phyloP scores from a whole-genome alignment of 2,329 filamentous ascomycete species.

The Fusarium nodosum region DNA sequence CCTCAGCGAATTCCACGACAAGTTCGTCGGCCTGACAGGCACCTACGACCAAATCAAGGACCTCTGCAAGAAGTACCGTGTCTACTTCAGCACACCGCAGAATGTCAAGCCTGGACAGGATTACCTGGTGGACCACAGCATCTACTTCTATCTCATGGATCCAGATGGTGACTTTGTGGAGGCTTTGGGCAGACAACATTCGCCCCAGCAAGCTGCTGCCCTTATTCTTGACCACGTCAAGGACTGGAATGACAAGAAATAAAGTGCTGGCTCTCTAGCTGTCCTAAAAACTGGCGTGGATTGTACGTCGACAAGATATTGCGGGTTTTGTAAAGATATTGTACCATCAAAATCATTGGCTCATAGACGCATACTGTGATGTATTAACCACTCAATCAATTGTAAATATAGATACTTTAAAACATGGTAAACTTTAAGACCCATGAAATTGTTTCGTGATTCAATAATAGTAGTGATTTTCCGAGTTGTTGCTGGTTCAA shows the following conservation, averaged over 20 bases:
- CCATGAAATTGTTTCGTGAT: not conserved
- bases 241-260: slow-evolving; percentile 59
- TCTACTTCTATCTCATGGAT: slow-evolving; percentile 99
- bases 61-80: slow-evolving; percentile 94
- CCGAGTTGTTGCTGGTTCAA: slow-evolving; percentile 14
- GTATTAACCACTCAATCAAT: slow-evolving; percentile 51
- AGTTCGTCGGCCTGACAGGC: slow-evolving; percentile 89
- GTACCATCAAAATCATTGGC: slow-evolving; percentile 44
- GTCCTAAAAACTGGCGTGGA: slow-evolving; percentile 24
- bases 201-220: slow-evolving; percentile 84
- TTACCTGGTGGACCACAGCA: slow-evolving; percentile 98
- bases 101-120: slow-evolving; percentile 93
- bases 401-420: slow-evolving; percentile 35
- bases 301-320: slow-evolving; percentile 39
- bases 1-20: slow-evolving; percentile 88
- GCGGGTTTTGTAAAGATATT: slow-evolving; percentile 48
- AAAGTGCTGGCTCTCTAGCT: slow-evolving; percentile 1
- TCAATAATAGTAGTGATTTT: not conserved
- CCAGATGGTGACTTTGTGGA: slow-evolving; percentile 98
- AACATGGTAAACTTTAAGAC: not conserved
- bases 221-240: slow-evolving; percentile 89
- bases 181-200: slow-evolving; percentile 94
- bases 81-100: slow-evolving; percentile 95
- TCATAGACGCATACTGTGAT: slow-evolving; percentile 43
- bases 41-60: slow-evolving; percentile 94